phyloP scores from a whole-genome alignment of 495 filamentous ascomycete genomes.

The Ramalina intermedia region DNA sequence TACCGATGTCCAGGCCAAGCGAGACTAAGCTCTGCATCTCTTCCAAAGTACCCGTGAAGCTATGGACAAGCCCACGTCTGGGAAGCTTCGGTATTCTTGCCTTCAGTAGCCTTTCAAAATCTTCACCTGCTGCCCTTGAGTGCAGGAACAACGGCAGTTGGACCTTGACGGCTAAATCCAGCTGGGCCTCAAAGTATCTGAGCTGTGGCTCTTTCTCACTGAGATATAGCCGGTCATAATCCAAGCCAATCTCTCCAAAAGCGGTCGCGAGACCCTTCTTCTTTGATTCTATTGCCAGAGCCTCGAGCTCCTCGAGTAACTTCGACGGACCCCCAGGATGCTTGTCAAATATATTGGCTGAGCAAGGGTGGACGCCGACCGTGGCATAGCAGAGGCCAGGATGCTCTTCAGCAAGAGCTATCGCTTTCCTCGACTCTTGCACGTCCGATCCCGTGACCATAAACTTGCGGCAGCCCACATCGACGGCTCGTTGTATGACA shows the following conservation, averaged over 20 bases:
- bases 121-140: conserved; percentile 65
- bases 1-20: conserved; percentile 65
- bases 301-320: conserved; percentile 45
- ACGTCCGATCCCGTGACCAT: conserved; percentile 92
- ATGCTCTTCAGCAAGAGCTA: conserved; percentile 57
- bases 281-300: conserved; percentile 36
- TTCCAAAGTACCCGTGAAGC: conserved; percentile 71
- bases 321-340: conserved; percentile 39
- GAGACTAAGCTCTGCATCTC: conserved; percentile 68
- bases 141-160: conserved; percentile 82
- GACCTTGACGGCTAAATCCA: conserved; percentile 60
- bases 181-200: conserved; percentile 70
- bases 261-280: conserved; percentile 47
- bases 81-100: conserved; percentile 41
- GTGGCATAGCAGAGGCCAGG: conserved; percentile 74
- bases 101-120: conserved; percentile 56
- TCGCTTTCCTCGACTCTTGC: conserved; percentile 55
- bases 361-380: conserved; percentile 86
- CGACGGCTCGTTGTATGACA: conserved; percentile 59
- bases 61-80: conserved; percentile 70
- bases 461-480: conserved; percentile 70
- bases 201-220: conserved; percentile 63
- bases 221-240: conserved; percentile 83
- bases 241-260: conserved; percentile 90
- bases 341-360: conserved; percentile 49